phyloP scores from a whole-genome alignment of 495 filamentous ascomycete genomes.

The Aspergillus biplanus region DNA sequence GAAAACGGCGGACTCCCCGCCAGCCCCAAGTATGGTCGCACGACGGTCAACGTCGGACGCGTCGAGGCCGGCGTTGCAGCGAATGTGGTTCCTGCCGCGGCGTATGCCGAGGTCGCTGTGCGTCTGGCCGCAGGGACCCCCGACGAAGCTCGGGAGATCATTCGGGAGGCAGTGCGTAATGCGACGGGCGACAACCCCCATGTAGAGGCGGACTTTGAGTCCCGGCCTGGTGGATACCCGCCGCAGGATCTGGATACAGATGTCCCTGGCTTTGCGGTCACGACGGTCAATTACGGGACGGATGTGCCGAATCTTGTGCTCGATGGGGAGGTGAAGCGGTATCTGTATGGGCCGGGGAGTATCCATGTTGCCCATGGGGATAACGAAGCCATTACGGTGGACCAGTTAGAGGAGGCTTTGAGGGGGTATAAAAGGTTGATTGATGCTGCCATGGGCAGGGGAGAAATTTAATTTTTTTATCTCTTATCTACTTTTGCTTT shows the following conservation, averaged over 20 bases:
- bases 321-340: constrained; percentile 63
- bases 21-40: constrained; percentile 77
- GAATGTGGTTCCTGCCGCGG: constrained; percentile 82
- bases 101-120: constrained; percentile 66
- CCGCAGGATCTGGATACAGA: constrained; percentile 80
- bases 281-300: constrained; percentile 88
- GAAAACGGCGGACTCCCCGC: constrained; percentile 63
- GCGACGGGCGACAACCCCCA: constrained; percentile 60
- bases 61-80: constrained; percentile 82
- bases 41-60: constrained; percentile 82
- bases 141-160: constrained; percentile 51
- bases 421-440: constrained; percentile 73
- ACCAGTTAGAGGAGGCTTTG: constrained; percentile 70
- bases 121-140: constrained; percentile 76
- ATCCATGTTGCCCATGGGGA: constrained; percentile 90
- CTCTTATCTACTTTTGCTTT: neutral
- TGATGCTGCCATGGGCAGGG: constrained; percentile 57
- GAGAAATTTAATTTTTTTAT: constrained; percentile 1
- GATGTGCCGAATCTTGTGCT: constrained; percentile 78
- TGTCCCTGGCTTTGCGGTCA: constrained; percentile 78
- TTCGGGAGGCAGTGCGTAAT: constrained; percentile 58
- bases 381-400: constrained; percentile 75
- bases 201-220: constrained; percentile 60
- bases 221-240: constrained; percentile 60
- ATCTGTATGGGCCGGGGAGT: constrained; percentile 86